Evolutionary conservation across 2,329 filamentous ascomycete species (phyloP).

Genomic region (Botrytis tulipae): DNA sequence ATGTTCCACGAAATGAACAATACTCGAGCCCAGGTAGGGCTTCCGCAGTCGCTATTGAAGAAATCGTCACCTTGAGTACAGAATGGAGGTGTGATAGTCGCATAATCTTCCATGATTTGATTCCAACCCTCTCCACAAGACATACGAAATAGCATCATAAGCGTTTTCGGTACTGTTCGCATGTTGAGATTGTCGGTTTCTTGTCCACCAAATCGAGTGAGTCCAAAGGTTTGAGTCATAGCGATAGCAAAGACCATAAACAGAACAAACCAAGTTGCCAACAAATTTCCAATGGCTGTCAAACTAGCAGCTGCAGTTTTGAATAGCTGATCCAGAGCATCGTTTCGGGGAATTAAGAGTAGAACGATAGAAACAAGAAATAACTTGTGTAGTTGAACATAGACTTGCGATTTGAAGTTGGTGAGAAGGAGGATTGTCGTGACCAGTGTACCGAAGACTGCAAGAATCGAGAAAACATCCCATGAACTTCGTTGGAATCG

Average conservation of each 20-base stretch:
- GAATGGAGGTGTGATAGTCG: conserved; percentile 71
- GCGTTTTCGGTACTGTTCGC: conserved; percentile 85
- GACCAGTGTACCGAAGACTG: conserved; percentile 75
- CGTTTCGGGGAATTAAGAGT: conserved; percentile 90
- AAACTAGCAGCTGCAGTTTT: conserved; percentile 96
- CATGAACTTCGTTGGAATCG: conserved; percentile 91
- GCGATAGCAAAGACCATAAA: conserved; percentile 97
- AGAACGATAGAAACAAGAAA: conserved; percentile 89
- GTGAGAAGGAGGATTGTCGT: conserved; percentile 77
- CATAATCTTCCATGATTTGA: conserved; percentile 92
- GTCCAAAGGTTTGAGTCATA: conserved; percentile 89
- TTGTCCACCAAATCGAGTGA: conserved; percentile 78
- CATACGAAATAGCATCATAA: conserved; percentile 90
- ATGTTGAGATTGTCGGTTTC: conserved; percentile 85
- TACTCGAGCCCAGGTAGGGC: conserved; percentile 79
- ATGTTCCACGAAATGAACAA: conserved; percentile 98
- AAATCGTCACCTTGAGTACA: conserved; percentile 74
- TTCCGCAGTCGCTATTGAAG: conserved; percentile 89
- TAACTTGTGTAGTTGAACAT: conserved; percentile 84
- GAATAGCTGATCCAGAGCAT: conserved; percentile 96
- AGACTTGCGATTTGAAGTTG: conserved; percentile 55
- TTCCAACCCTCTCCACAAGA: conserved; percentile 98
- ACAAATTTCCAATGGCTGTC: conserved; percentile 81
- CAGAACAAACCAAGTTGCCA: conserved; percentile 96
- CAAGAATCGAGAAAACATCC: conserved; percentile 85